These are phyloP conservation scores for Russula foetens DNA, from an alignment of 768 basidiomycete species.

Conservation along the genomic window DNA sequence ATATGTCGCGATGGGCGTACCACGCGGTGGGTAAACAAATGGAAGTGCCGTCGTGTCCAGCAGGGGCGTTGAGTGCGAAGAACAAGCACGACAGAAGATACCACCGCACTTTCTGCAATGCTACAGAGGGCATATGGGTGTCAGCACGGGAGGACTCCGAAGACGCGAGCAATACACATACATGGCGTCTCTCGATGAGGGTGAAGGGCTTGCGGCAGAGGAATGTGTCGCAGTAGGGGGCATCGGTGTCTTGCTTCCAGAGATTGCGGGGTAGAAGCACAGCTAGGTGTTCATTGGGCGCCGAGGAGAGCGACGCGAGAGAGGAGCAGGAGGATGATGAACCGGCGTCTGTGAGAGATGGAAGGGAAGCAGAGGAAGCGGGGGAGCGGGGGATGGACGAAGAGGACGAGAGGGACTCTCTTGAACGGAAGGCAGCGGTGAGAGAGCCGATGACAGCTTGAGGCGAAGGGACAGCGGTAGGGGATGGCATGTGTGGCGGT, in stretches of 20 bases:
- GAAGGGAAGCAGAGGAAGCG: conserved; percentile 20
- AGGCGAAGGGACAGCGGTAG: background rate
- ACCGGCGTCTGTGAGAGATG: conserved; percentile 21
- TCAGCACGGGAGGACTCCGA: background rate
- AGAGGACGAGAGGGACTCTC: conserved; percentile 15
- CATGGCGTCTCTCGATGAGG: conserved; percentile 68
- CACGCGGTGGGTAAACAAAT: conserved; percentile 66
- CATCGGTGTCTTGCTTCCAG: conserved; percentile 71
- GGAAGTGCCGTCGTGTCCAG: conserved; percentile 64
- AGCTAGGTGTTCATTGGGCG: conserved; percentile 65
- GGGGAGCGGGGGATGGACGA: conserved; percentile 15
- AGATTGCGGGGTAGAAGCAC: conserved; percentile 59
- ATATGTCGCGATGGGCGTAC: conserved; percentile 49
- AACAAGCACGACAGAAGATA: conserved; percentile 61
- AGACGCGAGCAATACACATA: conserved; percentile 30
- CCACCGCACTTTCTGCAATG: conserved; percentile 84
- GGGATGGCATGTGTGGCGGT: background rate
- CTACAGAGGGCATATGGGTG: conserved; percentile 28
- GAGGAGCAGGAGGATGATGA: conserved; percentile 24
- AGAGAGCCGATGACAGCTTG: conserved; percentile 13
- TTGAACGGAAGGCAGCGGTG: conserved; percentile 10
- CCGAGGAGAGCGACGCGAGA: conserved; percentile 15
- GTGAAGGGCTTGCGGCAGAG: conserved; percentile 58
- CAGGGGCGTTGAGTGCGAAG: conserved; percentile 49
- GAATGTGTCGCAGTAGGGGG: conserved; percentile 64